Conservation (phyloP, 208 protist genomes). For the Crithidia sp. region DNA sequence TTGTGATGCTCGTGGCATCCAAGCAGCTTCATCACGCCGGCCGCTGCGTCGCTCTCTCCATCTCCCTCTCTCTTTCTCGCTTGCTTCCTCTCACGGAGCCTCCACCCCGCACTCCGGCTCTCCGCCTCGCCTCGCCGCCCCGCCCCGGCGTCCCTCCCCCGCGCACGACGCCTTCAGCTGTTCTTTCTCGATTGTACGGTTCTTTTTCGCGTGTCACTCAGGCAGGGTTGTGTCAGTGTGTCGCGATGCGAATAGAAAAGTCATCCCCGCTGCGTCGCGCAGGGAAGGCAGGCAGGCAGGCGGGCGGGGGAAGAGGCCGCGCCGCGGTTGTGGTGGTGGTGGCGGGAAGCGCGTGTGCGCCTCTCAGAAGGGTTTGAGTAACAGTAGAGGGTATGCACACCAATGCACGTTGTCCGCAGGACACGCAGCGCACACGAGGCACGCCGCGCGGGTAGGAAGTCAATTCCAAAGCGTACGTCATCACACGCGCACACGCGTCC, state of each 20-base stretch:
- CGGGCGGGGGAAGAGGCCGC: background rate
- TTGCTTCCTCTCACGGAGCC: background rate
- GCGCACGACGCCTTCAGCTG: constrained; percentile 41
- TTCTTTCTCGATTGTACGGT: constrained; percentile 70
- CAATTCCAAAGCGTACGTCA: constrained; percentile 34
- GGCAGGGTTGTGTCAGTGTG: constrained; percentile 42
- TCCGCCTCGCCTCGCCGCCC: background rate
- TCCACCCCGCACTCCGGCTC: background rate
- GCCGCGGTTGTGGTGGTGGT: background rate
- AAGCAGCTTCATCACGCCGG: constrained; percentile 30
- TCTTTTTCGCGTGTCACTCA: constrained; percentile 61
- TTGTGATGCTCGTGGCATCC: constrained; percentile 33
- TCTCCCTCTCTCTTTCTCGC: constrained; percentile 1
- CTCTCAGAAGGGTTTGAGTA: constrained; percentile 25
- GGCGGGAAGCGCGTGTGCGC: background rate
- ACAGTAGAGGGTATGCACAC: constrained; percentile 33
- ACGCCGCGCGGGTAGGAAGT: constrained; percentile 22
- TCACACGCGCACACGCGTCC: constrained; percentile 59
- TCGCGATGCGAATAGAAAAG: constrained; percentile 37
- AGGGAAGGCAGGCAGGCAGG: background rate
- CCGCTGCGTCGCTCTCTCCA: background rate
- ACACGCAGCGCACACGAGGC: constrained; percentile 14
- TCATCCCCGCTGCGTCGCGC: constrained; percentile 18
- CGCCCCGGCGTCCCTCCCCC: background rate
- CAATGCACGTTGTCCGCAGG: constrained; percentile 34